Evolutionary conservation across 306 rosid species (phyloP).

Genomic region (Acacia crassicarpa): DNA sequence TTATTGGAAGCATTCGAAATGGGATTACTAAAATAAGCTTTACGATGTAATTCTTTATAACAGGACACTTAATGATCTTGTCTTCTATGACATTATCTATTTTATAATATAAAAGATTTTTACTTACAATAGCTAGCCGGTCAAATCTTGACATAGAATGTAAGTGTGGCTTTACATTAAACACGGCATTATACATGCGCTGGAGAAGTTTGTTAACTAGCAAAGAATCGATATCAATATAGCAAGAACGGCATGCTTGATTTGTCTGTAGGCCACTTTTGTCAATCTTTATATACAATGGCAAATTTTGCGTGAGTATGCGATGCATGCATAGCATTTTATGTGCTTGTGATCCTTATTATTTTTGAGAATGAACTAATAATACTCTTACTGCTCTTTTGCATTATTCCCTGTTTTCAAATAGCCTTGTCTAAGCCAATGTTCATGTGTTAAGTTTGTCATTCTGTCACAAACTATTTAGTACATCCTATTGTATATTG

Average conservation of each 20-base stretch:
- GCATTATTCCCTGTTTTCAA: not conserved
- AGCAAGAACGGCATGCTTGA: not conserved
- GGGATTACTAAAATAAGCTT: no score
- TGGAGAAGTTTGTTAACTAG: no score
- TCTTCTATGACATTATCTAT: no score
- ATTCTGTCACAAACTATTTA: not conserved
- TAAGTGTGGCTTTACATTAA: no score
- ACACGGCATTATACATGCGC: no score
- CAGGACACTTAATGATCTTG: no score
- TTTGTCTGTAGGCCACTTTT: slow-evolving; percentile 9
- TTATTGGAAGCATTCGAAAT: no score
- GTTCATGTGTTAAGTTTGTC: not conserved
- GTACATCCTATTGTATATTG: slow-evolving; percentile 1
- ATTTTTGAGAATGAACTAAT: not conserved
- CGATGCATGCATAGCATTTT: not conserved
- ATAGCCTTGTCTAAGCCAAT: slow-evolving; percentile 14
- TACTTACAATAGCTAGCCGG: no score
- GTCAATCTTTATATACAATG: slow-evolving; percentile 5
- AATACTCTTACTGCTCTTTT: slow-evolving; percentile 11
- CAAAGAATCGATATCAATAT: no score
- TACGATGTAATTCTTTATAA: no score
- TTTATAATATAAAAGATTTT: no score
- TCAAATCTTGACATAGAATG: no score
- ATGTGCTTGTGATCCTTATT: slow-evolving; percentile 17
- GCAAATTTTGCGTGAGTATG: not conserved